Evolutionary conservation across 495 filamentous ascomycete genomes (phyloP), one percentile per base, ranked within the genome.

Genomic region (Talaromyces stipitatus): DNA sequence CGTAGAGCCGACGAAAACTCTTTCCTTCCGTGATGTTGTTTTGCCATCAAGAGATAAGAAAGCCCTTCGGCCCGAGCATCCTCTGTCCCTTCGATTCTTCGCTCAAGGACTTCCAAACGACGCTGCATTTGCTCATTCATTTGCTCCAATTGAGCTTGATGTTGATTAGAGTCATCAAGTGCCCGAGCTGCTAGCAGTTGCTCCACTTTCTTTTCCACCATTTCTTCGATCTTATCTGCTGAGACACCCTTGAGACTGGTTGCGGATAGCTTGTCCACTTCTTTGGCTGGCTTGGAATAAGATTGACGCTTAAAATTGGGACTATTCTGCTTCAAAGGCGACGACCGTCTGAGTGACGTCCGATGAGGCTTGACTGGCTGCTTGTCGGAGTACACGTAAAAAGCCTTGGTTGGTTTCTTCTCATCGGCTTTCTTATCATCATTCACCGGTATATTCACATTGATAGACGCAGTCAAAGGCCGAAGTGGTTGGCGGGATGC

Each of bases 161-260:
- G 56, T 10, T 73, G 62, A 3, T 77, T 73, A 51, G 78, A 66
- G 24, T 79, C 76, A 61, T 75, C 77, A 26, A 79, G 62, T 11
- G 78, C 75, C 24, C 86, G 82, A 8, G 86, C 81, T 2, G 91
- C 90, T 1, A 97, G 73, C 29, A 94, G 89, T 66, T 95, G 92
- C 45, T 86, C 85, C 0, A 98, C 89, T 60, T 95, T 95, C 64
- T 84, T 87, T 66, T 94, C 88, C 6, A 98, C 89, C 69, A 97
- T 84, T 45, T 91, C 90, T 63, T 96, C 92, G 36, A 96, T 92
- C 55, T 80, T 84, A n/a, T 81, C 84, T 24, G 88, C 85, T 3
- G 87, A 89, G 3, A 95, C 64, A 23, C 76, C 67, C n/a, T 67
- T 69, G 16, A 69, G 56, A 14, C 55, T 55, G 18, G 61, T 61